Conservation (phyloP, 2,329 filamentous ascomycete species). For the Pestalotiopsis fici region DNA sequence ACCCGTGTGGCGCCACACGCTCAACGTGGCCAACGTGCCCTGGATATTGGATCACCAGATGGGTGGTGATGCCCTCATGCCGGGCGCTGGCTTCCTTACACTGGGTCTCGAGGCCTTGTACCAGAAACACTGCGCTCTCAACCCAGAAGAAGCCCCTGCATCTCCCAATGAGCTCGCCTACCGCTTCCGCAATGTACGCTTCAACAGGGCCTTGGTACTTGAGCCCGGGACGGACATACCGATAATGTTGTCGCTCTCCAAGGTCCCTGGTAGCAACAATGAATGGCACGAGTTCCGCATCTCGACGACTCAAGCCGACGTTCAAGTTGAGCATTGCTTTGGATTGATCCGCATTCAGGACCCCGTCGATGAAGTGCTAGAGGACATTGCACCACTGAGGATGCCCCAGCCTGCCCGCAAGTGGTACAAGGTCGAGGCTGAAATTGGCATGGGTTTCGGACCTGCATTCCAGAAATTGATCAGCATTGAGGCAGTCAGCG, state of each 20-base stretch:
- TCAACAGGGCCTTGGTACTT: conserved; percentile 20
- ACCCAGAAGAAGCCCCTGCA: not conserved
- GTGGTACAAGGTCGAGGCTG: conserved; percentile 33
- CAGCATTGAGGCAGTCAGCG: conserved; percentile 15
- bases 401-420: not conserved
- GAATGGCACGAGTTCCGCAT: conserved; percentile 29
- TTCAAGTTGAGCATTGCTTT: conserved; percentile 18
- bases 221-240: conserved; percentile 15
- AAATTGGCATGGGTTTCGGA: conserved; percentile 30
- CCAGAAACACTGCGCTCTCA: conserved; percentile 17
- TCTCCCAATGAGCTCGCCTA: conserved; percentile 15
- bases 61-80: conserved; percentile 42
- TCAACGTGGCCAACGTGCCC: conserved; percentile 25
- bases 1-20: conserved; percentile 13
- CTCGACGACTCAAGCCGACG: conserved; percentile 2
- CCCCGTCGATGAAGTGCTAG: not conserved
- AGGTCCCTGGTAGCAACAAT: conserved; percentile 1
- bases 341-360: conserved; percentile 22
- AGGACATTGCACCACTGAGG: not conserved
- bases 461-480: conserved; percentile 20
- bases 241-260: conserved; percentile 10
- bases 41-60: conserved; percentile 47
- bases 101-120: conserved; percentile 32
- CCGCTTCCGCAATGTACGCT: conserved; percentile 20
- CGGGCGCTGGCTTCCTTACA: conserved; percentile 36